phyloP scores from a whole-genome alignment of 192 early-diverging fungal species.

The Lobosporangium transversale region DNA sequence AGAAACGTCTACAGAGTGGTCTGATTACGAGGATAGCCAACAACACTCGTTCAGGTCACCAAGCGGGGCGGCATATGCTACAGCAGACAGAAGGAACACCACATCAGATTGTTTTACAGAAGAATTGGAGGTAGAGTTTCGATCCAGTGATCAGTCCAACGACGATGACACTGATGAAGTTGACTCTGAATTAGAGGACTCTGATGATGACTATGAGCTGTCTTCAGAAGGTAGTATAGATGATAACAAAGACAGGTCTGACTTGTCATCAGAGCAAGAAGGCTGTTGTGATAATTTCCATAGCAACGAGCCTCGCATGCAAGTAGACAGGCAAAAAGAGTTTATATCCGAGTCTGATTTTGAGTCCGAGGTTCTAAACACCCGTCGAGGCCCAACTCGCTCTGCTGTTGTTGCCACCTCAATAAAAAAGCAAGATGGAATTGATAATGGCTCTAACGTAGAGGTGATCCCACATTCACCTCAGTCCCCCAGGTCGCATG shows the following conservation, averaged over 20 bases:
- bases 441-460: neutral
- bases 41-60: neutral
- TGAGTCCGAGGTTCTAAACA: too few relatives aligned
- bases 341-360: too few relatives aligned
- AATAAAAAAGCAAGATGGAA: too few relatives aligned
- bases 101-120: constrained; percentile 8
- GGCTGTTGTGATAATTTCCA: neutral
- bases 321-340: neutral
- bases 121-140: constrained; percentile 18
- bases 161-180: constrained; percentile 6
- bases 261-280: constrained; percentile 7
- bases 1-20: constrained; percentile 1
- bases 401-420: too few relatives aligned
- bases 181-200: neutral
- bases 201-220: constrained; percentile 16
- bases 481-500: constrained; percentile 14
- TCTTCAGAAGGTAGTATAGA: constrained; percentile 13
- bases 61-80: neutral
- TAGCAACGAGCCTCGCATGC: neutral
- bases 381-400: too few relatives aligned
- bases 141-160: constrained; percentile 23
- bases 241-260: constrained; percentile 18
- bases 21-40: neutral
- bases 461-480: constrained; percentile 21
- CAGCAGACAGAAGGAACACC: neutral